Conservation (phyloP, 164 flowering plant species). For the Stephania cephalantha region DNA sequence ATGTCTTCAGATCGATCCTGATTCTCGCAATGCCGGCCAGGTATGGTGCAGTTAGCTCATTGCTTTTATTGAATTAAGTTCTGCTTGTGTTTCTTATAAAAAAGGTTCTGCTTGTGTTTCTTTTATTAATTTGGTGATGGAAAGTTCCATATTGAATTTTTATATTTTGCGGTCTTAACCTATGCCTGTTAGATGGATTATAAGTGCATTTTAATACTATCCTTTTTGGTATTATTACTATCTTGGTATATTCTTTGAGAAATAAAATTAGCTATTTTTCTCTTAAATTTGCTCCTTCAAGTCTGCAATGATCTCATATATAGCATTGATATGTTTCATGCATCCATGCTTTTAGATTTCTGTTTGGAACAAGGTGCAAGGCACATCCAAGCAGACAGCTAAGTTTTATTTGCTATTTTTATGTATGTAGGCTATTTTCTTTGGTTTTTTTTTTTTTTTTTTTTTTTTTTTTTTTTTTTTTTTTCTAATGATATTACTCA, state of each 20-base stretch:
- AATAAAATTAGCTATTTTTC: not conserved
- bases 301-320: no score
- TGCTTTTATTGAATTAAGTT: not conserved
- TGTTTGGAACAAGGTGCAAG: no score
- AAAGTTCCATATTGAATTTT: not conserved
- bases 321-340: no score
- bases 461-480: no score
- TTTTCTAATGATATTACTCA: no score
- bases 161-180: not conserved
- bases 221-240: not conserved
- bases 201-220: not conserved
- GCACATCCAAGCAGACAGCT: no score
- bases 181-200: not conserved
- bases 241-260: not conserved
- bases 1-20: constrained; percentile 96
- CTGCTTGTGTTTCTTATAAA: not conserved
- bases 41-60: constrained; percentile 29
- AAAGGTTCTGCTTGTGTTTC: not conserved
- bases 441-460: no score
- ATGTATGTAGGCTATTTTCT: no score
- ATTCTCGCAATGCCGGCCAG: constrained; percentile 99
- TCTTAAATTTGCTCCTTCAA: no score
- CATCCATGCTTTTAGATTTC: no score
- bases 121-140: not conserved
- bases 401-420: no score